These are phyloP conservation scores for Raphanus sativus DNA, from an alignment of 345 rosid species.

Conservation along the genomic window DNA sequence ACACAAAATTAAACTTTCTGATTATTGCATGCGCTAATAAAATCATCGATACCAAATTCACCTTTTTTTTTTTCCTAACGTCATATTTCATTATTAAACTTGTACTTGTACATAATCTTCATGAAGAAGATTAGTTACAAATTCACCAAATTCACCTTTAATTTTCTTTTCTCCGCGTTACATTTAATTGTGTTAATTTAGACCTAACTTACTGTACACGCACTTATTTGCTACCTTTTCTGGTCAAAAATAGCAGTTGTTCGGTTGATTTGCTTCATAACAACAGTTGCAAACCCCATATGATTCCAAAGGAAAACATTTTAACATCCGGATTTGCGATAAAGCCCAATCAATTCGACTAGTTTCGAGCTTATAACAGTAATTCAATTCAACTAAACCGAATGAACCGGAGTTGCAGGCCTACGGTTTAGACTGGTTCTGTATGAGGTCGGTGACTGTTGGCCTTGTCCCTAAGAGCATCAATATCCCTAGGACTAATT, in stretches of 20 bases:
- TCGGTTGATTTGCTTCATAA: background rate
- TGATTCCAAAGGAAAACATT: background rate
- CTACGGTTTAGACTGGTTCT: constrained; percentile 17
- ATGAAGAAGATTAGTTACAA: too few relatives aligned
- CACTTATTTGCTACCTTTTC: background rate
- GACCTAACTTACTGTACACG: background rate
- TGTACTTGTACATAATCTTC: too few relatives aligned
- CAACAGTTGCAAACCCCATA: background rate
- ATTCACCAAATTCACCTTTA: background rate
- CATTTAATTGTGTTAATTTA: background rate
- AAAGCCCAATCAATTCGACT: background rate
- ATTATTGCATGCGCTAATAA: background rate
- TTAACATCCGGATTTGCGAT: too few relatives aligned
- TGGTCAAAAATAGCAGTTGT: background rate
- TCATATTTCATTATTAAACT: too few relatives aligned
- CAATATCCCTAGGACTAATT: too few relatives aligned
- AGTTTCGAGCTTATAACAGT: background rate
- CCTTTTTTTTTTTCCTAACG: too few relatives aligned
- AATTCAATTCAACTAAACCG: background rate
- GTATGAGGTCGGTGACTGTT: constrained; percentile 11
- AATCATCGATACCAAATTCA: background rate
- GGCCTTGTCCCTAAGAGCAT: too few relatives aligned
- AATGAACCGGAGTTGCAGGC: background rate
- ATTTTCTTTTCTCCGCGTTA: background rate
- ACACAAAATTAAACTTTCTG: background rate